These are phyloP conservation scores for Venturia effusa DNA, from an alignment of 2,329 filamentous ascomycete genomes.

Conservation along the genomic window DNA sequence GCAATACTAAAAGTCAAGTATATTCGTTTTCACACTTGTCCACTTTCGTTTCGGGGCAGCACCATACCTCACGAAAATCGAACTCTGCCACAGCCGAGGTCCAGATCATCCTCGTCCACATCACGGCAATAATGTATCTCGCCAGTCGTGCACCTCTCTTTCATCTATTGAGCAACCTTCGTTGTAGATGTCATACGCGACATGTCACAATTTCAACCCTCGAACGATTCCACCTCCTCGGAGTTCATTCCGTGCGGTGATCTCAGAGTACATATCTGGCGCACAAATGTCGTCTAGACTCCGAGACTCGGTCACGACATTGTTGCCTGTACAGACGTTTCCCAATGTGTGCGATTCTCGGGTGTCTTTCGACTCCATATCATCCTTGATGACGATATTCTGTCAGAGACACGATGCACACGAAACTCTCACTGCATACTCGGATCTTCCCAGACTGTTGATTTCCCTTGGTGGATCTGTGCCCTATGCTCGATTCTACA, in stretches of 20 bases:
- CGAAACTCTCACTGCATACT: not conserved
- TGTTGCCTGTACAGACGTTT: not conserved
- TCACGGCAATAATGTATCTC: not conserved
- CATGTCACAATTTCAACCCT: not conserved
- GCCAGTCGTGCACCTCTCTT: not conserved
- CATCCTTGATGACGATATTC: not conserved
- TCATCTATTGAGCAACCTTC: not conserved
- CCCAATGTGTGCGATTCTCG: not conserved
- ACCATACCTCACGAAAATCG: not conserved
- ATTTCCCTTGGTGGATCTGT: not conserved
- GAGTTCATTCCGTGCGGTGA: not conserved
- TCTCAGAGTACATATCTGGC: not conserved
- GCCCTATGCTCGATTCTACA: not conserved
- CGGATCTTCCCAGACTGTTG: not conserved
- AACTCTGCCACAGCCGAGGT: slow-evolving; percentile 1
- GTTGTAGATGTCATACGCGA: no score
- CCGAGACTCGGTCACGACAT: not conserved
- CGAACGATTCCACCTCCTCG: not conserved
- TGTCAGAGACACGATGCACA: not conserved
- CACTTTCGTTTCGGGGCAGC: not conserved
- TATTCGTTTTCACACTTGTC: no score
- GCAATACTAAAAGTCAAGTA: no score
- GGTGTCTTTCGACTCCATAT: not conserved
- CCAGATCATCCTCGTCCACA: not conserved
- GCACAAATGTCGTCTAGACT: not conserved